phyloP scores from a whole-genome alignment of 2,329 filamentous ascomycete genomes.

The Cadophora malorum region DNA sequence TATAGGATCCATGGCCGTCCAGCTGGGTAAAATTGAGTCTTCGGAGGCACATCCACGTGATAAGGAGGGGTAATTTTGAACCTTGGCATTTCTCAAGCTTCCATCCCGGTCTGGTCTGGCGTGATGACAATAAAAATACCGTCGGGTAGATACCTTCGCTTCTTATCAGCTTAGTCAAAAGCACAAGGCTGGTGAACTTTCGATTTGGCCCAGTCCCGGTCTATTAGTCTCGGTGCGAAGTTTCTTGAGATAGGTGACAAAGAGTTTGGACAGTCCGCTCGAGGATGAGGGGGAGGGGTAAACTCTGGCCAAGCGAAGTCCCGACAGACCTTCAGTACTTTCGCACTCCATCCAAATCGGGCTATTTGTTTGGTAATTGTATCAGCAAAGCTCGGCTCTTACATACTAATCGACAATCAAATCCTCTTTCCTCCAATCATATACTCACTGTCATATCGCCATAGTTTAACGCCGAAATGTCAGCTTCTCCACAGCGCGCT shows the following conservation, averaged over 20 bases:
- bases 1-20: background rate
- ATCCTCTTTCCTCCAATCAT: background rate
- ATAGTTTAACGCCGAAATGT: background rate
- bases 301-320: slow-evolving; percentile 2
- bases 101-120: background rate
- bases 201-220: background rate
- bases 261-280: background rate
- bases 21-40: background rate
- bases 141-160: background rate
- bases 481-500: slow-evolving; percentile 9
- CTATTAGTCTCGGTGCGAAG: background rate
- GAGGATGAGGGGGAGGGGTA: background rate
- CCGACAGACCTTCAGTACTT: background rate
- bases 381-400: background rate
- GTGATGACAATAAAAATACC: background rate
- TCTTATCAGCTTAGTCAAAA: background rate
- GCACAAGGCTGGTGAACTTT: background rate
- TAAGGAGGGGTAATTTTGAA: background rate
- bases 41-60: background rate
- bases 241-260: background rate
- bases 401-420: background rate
- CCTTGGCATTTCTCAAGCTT: background rate
- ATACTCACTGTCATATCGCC: background rate
- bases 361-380: background rate
- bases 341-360: background rate